These are phyloP conservation scores for Epichloe aotearoae DNA, from an alignment of 2,329 filamentous ascomycete genomes.

Conservation along the genomic window DNA sequence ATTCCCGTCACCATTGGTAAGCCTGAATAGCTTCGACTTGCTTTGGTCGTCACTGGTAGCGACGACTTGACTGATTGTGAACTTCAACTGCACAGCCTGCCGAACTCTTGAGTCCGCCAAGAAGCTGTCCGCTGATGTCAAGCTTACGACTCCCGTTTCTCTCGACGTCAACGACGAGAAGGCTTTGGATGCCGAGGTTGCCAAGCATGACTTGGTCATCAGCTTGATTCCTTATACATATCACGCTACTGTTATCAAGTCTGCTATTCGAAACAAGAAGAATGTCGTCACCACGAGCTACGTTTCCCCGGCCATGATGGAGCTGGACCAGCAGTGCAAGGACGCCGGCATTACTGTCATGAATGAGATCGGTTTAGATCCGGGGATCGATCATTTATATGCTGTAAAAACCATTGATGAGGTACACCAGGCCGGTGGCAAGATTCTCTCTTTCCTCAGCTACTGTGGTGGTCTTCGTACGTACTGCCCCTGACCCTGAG, in stretches of 20 bases:
- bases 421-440: constrained; percentile 78
- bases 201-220: constrained; percentile 67
- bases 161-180: constrained; percentile 68
- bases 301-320: constrained; percentile 82
- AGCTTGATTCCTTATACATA: constrained; percentile 83
- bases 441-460: constrained; percentile 67
- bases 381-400: constrained; percentile 57
- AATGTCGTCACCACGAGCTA: constrained; percentile 93
- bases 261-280: constrained; percentile 86
- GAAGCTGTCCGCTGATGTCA: constrained; percentile 58
- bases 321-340: constrained; percentile 71
- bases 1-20: constrained; percentile 53
- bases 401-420: constrained; percentile 79
- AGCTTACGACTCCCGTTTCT: constrained; percentile 61
- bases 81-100: constrained; percentile 45
- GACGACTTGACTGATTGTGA: too few species aligned
- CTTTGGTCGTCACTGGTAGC: not conserved
- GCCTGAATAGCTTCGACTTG: not conserved
- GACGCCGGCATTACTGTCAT: constrained; percentile 90
- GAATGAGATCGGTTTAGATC: constrained; percentile 82
- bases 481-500: too few species aligned
- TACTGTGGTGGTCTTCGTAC: constrained; percentile 51
- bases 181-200: constrained; percentile 69
- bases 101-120: constrained; percentile 66
- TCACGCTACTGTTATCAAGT: constrained; percentile 83